These are phyloP conservation scores for Nitzschia inconspicua DNA, from an alignment of 108 stramenopile genomes.

Conservation along the genomic window DNA sequence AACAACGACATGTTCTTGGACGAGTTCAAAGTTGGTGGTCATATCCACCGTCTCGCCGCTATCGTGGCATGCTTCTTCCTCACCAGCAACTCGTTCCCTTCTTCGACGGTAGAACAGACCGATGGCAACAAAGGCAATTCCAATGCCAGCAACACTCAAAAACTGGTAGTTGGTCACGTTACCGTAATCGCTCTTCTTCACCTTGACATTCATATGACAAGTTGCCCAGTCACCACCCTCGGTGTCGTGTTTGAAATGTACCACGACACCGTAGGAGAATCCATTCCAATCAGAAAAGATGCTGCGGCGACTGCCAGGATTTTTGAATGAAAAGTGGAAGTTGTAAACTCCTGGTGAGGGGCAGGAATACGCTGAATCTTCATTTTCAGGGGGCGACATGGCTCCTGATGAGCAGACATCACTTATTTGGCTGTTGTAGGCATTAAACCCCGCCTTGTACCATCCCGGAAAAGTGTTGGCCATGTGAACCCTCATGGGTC, in stretches of 20 bases:
- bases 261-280: not conserved
- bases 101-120: slow-evolving; percentile 1
- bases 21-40: slow-evolving; percentile 4
- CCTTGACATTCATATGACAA: slow-evolving; percentile 1
- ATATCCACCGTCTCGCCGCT: slow-evolving; percentile 1
- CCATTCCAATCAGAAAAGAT: slow-evolving; percentile 8
- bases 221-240: slow-evolving; percentile 4
- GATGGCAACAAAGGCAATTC: not conserved
- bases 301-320: not conserved
- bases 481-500: not conserved
- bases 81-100: not conserved
- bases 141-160: not conserved
- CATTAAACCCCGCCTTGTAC: not conserved
- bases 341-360: slow-evolving; percentile 4
- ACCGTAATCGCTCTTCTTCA: not conserved
- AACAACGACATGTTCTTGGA: no score
- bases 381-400: not conserved
- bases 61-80: not conserved
- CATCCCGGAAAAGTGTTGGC: not conserved
- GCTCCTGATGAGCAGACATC: not conserved
- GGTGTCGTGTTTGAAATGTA: slow-evolving; percentile 10
- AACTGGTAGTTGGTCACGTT: not conserved
- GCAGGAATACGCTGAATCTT: not conserved
- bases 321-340: slow-evolving; percentile 6
- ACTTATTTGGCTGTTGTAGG: not conserved